These are phyloP conservation scores for Silene vulgaris DNA, from an alignment of 179 eudicot species.

Conservation along the genomic window DNA sequence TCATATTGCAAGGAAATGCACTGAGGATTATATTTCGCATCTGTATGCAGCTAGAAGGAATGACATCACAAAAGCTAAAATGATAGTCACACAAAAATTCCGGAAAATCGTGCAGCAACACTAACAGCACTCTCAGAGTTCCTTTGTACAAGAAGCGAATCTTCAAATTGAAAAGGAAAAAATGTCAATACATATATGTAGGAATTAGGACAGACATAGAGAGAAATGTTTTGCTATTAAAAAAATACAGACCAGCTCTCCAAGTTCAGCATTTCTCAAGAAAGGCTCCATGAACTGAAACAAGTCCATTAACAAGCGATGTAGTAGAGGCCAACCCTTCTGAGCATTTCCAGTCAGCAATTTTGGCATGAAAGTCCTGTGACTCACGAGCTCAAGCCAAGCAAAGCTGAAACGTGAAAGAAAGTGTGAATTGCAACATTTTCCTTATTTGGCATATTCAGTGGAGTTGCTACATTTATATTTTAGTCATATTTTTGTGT, in stretches of 20 bases:
- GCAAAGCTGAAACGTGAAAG: slow-evolving; percentile 59
- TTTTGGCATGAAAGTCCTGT: slow-evolving; percentile 93
- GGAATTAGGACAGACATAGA: not conserved
- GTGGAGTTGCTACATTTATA: too few relatives aligned
- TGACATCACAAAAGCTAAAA: slow-evolving; percentile 97
- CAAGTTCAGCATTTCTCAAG: slow-evolving; percentile 82
- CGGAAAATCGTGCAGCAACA: slow-evolving; percentile 93
- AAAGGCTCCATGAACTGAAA: slow-evolving; percentile 94
- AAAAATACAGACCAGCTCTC: slow-evolving; percentile 65
- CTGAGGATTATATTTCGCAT: slow-evolving; percentile 96
- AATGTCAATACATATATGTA: slow-evolving; percentile 5
- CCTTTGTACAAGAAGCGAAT: slow-evolving; percentile 89
- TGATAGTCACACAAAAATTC: slow-evolving; percentile 95
- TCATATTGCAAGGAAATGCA: slow-evolving; percentile 96
- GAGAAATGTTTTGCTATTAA: not conserved
- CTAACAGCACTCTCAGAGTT: slow-evolving; percentile 83
- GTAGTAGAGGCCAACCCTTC: slow-evolving; percentile 92
- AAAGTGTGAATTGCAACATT: slow-evolving; percentile 1
- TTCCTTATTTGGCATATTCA: too few relatives aligned
- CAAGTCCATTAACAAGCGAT: slow-evolving; percentile 77
- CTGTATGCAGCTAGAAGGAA: slow-evolving; percentile 96
- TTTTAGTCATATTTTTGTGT: too few relatives aligned
- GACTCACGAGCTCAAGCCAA: slow-evolving; percentile 96
- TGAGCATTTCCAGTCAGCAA: slow-evolving; percentile 79
- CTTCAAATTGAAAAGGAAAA: slow-evolving; percentile 36